A percentile compares a stretch with the other conserved stretches of the same genome.
Evolutionary conservation across 805 yeast genomes (phyloP).

Genomic region (Candida argentea): DNA sequence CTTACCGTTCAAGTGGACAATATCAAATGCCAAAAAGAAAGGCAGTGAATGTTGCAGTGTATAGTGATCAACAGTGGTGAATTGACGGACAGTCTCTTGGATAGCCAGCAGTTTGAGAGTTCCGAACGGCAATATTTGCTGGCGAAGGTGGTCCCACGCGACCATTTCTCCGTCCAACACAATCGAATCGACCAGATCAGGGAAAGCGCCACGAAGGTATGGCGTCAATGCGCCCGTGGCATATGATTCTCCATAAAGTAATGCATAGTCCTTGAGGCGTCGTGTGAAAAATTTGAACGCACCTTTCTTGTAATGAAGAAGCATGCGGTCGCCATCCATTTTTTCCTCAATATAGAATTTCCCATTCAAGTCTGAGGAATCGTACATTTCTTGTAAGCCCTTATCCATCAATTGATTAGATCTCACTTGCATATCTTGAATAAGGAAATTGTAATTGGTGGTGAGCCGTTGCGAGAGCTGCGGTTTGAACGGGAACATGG

Average conservation of each 20-base stretch:
- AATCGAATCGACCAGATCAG: conserved; percentile 24
- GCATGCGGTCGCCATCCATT: conserved; percentile 86
- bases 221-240: conserved; percentile 46
- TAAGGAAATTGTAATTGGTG: conserved; percentile 39
- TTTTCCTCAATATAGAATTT: conserved; percentile 76
- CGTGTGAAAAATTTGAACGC: conserved; percentile 54
- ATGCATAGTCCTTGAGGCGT: conserved; percentile 63
- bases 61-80: conserved; percentile 24
- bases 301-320: conserved; percentile 52
- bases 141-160: conserved; percentile 58
- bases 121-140: conserved; percentile 67
- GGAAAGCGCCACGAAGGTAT: conserved; percentile 33
- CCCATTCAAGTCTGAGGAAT: conserved; percentile 7
- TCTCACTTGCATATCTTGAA: conserved; percentile 35
- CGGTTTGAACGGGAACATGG: conserved; percentile 58
- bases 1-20: conserved; percentile 57
- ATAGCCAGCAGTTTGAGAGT: conserved; percentile 63
- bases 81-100: conserved; percentile 36
- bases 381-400: conserved; percentile 10
- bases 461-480: conserved; percentile 57
- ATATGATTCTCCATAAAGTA: conserved; percentile 50
- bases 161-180: conserved; percentile 91
- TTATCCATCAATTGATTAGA: conserved; percentile 15
- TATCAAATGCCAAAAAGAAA: conserved; percentile 58
- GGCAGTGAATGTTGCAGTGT: conserved; percentile 36